Percentiles rank a stretch among this genome's conserved stretches.
phyloP scores from a whole-genome alignment of 305 asterid species.

The Fraxinus latifolia region DNA sequence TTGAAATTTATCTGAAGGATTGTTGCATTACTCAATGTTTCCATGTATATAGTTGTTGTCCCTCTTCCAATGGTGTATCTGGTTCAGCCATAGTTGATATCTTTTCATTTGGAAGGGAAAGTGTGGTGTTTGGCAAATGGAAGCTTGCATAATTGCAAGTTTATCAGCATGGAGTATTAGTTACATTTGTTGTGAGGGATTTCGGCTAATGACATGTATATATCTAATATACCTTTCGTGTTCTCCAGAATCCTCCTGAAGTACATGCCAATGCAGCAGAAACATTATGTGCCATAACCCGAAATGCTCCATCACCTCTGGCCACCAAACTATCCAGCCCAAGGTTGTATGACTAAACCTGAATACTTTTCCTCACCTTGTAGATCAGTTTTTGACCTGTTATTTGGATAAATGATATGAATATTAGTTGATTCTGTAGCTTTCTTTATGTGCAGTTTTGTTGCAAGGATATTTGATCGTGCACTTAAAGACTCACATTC shows the following conservation, averaged over 20 bases:
- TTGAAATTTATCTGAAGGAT: neutral
- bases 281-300: slow-evolving; percentile 78
- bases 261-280: slow-evolving; percentile 91
- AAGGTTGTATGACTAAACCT: slow-evolving; percentile 38
- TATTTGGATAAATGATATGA: neutral
- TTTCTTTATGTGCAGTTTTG: slow-evolving; percentile 61
- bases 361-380: neutral
- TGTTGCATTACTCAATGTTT: slow-evolving; percentile 14
- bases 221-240: slow-evolving; percentile 20
- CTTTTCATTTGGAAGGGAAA: slow-evolving; percentile 19
- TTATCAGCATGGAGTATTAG: neutral
- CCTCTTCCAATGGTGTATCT: slow-evolving; percentile 18
- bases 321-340: slow-evolving; percentile 79
- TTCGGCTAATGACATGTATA: slow-evolving; percentile 19
- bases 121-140: slow-evolving; percentile 16
- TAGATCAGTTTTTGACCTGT: neutral
- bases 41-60: slow-evolving; percentile 8
- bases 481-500: slow-evolving; percentile 82
- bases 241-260: slow-evolving; percentile 63
- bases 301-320: slow-evolving; percentile 73
- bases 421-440: slow-evolving; percentile 15
- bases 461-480: slow-evolving; percentile 79
- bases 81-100: slow-evolving; percentile 16
- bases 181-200: neutral
- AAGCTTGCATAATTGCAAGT: neutral